A percentile compares a stretch with the other conserved stretches of the same genome.
Evolutionary conservation across 495 filamentous ascomycete genomes (phyloP).

Genomic region (Talaromyces liani): DNA sequence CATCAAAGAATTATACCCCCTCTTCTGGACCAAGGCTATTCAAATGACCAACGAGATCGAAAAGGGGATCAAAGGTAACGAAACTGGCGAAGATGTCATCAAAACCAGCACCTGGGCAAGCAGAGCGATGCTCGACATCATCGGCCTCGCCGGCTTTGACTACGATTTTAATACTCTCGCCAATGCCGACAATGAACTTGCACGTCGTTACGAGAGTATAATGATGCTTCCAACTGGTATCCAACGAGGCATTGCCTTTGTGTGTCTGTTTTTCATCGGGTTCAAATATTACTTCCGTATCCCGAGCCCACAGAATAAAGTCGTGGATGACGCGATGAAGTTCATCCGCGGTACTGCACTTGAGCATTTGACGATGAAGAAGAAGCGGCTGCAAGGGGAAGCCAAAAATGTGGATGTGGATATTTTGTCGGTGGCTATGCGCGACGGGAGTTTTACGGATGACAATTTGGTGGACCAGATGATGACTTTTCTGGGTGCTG

Average conservation of each 20-base stretch:
- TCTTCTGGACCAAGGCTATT: conserved; percentile 69
- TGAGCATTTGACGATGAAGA: conserved; percentile 62
- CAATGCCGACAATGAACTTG: conserved; percentile 56
- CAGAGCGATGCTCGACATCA: conserved; percentile 80
- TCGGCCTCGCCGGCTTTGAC: conserved; percentile 78
- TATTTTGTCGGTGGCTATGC: conserved; percentile 76
- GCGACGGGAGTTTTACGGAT: conserved; percentile 67
- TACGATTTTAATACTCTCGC: conserved; percentile 70
- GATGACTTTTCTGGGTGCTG: conserved; percentile 92
- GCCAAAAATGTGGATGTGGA: conserved; percentile 52
- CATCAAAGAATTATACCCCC: conserved; percentile 75
- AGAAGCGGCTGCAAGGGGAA: conserved; percentile 47
- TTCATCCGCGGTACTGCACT: conserved; percentile 56
- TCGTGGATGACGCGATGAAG: conserved; percentile 44
- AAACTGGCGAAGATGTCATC: conserved; percentile 29
- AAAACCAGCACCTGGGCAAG: conserved; percentile 59
- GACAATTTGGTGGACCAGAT: conserved; percentile 82
- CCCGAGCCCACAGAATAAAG: conserved; percentile 60
- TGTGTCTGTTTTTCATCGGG: conserved; percentile 34
- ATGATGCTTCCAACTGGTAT: conserved; percentile 16
- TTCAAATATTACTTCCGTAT: conserved; percentile 31
- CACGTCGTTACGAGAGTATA: conserved; percentile 52
- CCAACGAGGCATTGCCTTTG: conserved; percentile 27
- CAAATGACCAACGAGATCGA: conserved; percentile 40
- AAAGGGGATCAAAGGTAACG: conserved; percentile 19